These are phyloP conservation scores for Lactifluus subvellereus DNA, from an alignment of 768 basidiomycete genomes.

Conservation along the genomic window DNA sequence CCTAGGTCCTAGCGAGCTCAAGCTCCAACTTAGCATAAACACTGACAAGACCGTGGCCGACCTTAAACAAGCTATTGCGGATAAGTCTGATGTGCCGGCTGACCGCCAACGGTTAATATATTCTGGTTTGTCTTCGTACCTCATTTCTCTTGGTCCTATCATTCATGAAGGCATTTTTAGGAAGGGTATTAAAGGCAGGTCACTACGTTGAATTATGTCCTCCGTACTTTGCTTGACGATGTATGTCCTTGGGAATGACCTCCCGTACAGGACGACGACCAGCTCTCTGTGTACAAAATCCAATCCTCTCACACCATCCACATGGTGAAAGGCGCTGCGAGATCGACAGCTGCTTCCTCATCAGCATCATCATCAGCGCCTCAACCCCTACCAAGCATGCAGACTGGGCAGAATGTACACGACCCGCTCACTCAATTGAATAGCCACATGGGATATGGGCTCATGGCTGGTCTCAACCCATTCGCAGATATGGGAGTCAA, in stretches of 20 bases:
- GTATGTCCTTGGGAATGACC: not conserved
- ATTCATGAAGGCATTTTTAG: conserved; percentile 31
- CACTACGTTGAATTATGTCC: not conserved
- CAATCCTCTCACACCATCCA: conserved; percentile 84
- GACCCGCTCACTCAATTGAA: conserved; percentile 85
- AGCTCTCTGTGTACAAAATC: conserved; percentile 82
- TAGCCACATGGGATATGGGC: conserved; percentile 67
- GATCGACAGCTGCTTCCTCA: conserved; percentile 31
- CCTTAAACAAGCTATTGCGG: conserved; percentile 86
- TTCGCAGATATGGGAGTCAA: conserved; percentile 91
- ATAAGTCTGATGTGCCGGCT: conserved; percentile 77
- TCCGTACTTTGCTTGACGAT: conserved; percentile 7
- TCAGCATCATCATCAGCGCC: conserved; percentile 39
- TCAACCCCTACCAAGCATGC: conserved; percentile 75
- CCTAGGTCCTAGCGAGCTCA: conserved; percentile 84
- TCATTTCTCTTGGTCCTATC: not conserved
- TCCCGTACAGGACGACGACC: conserved; percentile 66
- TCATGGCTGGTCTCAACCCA: conserved; percentile 84
- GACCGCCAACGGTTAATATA: conserved; percentile 90
- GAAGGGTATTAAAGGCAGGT: conserved; percentile 66
- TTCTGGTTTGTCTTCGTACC: conserved; percentile 50
- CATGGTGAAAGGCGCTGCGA: conserved; percentile 84
- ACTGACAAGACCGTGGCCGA: conserved; percentile 83
- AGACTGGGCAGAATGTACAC: conserved; percentile 82
- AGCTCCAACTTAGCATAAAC: conserved; percentile 79